A percentile compares a stretch with the other conserved stretches of the same genome.
These are phyloP conservation scores for Didymella exigua DNA, from an alignment of 2,329 filamentous ascomycete genomes.

Conservation along the genomic window DNA sequence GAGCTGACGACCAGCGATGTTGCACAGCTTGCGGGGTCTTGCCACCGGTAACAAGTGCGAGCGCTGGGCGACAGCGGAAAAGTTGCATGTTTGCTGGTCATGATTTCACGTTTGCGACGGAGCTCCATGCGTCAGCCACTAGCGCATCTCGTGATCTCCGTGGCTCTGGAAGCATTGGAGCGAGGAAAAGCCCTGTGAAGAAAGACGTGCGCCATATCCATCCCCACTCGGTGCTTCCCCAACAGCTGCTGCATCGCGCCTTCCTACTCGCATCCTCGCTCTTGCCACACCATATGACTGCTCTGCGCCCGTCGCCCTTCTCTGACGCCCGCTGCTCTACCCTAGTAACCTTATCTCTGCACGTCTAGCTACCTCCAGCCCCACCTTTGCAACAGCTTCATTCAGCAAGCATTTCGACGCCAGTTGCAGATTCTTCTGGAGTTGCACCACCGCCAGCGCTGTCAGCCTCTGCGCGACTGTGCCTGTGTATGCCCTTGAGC, in stretches of 20 bases:
- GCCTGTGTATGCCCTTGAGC: constrained; percentile 12
- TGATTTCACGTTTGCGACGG: constrained; percentile 8
- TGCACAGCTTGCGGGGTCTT: constrained; percentile 14
- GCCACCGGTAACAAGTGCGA: constrained; percentile 10
- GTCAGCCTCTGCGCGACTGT: constrained; percentile 12
- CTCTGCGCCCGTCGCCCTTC: constrained; percentile 15
- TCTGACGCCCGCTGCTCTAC: constrained; percentile 7
- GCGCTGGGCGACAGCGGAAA: constrained; percentile 16
- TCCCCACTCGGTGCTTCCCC: constrained; percentile 19
- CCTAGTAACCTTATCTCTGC: constrained; percentile 15
- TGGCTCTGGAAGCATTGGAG: constrained; percentile 7
- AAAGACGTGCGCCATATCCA: constrained; percentile 12
- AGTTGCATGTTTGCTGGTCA: constrained; percentile 22
- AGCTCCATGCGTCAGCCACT: constrained; percentile 16
- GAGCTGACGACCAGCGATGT: constrained; percentile 13
- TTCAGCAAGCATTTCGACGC: constrained; percentile 18
- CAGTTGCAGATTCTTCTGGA: constrained; percentile 6
- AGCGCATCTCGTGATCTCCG: constrained; percentile 9
- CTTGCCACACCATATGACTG: constrained; percentile 24
- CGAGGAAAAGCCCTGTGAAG: constrained; percentile 9
- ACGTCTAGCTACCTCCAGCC: constrained; percentile 15
- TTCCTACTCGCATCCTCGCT: constrained; percentile 18
- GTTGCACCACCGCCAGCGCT: constrained; percentile 5
- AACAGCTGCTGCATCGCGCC: constrained; percentile 27
- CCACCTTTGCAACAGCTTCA: constrained; percentile 17